Base-by-base conservation (phyloP, 768 basidiomycete species). In the Suillus lakei region DNA sequence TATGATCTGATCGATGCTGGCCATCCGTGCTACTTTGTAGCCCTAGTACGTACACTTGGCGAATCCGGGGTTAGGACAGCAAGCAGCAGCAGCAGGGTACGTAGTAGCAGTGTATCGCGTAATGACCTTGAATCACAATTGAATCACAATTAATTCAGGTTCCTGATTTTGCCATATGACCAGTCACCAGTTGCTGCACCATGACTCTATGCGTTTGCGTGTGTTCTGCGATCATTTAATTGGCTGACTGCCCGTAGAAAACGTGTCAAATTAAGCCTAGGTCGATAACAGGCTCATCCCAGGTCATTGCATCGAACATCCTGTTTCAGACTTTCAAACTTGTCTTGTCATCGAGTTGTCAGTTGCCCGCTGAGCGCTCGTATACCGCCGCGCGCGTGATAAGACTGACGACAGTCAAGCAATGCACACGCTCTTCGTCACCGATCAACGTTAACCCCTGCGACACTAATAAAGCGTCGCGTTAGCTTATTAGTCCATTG, bases 11-110 rank as follows among this genome's bases (percentile, higher is more conserved):
- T 50, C n/a, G 15, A 13, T 50, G 13, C 13, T 26, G 46, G 12
- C n/a, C n/a, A 12, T 21, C 26, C 10, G 36, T 54, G 32, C 12
- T 32, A 32, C 34, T 21, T 30, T 18, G 16, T 28, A 51, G 50
- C 50, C 50, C 50, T 53, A 53, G 51, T 53, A 53, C 51, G 51
- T 53, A 53, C 30, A 30, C 30, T 32, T 34, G 32, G 53, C 53
- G 13, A 34, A 54, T 54, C 53, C 30, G 32, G 53, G 53, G 53
- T 6, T 34, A n/a, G 53, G 21, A 34, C 21, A 54, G 12, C 53
- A 32, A 32, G 30, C 53, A 54, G 53, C 18, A 28, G 48, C 16
- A 16, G 4, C 50, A 28, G 10, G 53, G 53, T 54, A 54, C 30
- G 53, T 54, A 10, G 32, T 21, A 32, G 32, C 12, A 54, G 53